Percentiles rank a stretch among this genome's conserved stretches.
phyloP scores from a whole-genome alignment of 768 basidiomycete species.

The Collybiopsis confluens region DNA sequence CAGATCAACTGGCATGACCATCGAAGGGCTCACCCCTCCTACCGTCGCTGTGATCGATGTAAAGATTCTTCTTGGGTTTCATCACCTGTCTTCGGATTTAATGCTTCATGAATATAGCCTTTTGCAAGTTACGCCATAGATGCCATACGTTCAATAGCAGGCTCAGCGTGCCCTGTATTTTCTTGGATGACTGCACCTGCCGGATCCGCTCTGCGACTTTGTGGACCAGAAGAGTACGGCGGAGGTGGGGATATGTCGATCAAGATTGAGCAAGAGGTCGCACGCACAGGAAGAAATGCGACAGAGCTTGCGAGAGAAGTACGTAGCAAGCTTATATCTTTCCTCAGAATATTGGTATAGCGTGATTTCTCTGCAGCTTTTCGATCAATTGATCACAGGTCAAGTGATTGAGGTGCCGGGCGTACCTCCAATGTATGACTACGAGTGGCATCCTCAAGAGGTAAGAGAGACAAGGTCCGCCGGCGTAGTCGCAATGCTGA shows the following conservation, averaged over 20 bases:
- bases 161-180: not conserved
- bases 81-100: not conserved
- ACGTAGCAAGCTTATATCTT: no score
- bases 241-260: not conserved
- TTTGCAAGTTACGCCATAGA: slow-evolving; percentile 5
- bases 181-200: slow-evolving; percentile 7
- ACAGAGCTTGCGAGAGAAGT: not conserved
- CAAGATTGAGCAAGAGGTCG: not conserved
- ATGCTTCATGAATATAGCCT: not conserved
- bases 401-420: not conserved
- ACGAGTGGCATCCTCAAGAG: slow-evolving; percentile 6
- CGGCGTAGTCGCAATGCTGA: no score
- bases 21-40: not conserved
- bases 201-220: not conserved
- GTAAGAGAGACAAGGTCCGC: no score
- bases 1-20: not conserved
- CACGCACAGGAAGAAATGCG: not conserved
- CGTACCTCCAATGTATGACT: slow-evolving; percentile 5
- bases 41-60: slow-evolving; percentile 5
- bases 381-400: not conserved
- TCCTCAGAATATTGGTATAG: not conserved
- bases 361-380: not conserved
- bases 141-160: not conserved
- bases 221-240: not conserved
- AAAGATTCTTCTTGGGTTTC: not conserved